Evolutionary conservation across 139 green algal genomes (phyloP).

Genomic region (Gonium pectorale): DNA sequence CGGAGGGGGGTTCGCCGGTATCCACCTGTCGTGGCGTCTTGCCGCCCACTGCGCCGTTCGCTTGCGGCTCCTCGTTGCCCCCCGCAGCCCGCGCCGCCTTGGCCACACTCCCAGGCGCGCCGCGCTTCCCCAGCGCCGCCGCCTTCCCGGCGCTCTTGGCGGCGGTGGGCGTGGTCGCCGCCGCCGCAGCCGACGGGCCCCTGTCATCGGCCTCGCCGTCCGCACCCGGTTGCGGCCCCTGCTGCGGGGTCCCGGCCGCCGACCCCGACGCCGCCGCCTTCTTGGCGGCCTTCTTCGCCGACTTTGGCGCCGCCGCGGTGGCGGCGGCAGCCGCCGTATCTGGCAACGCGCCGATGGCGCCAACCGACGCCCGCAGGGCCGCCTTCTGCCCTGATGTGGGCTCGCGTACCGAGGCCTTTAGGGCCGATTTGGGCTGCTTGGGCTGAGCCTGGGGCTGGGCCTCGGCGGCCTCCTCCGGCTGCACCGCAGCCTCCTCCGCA

Average conservation of each 20-base stretch:
- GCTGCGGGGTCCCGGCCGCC: no score
- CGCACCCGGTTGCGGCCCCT: neutral
- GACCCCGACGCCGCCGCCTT: no score
- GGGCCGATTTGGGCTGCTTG: no score
- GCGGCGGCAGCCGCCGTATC: neutral
- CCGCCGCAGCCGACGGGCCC: neutral
- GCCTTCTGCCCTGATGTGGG: slow-evolving; percentile 37
- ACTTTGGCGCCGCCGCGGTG: neutral
- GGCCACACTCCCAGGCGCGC: neutral
- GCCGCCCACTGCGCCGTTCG: neutral
- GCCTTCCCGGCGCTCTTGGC: neutral
- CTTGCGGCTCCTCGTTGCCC: neutral
- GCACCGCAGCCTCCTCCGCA: neutral
- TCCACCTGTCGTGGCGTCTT: neutral
- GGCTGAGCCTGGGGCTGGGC: neutral
- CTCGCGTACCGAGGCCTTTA: neutral
- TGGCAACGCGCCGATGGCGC: neutral
- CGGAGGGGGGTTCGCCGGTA: no score
- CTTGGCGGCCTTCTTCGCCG: neutral
- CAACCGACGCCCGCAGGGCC: slow-evolving; percentile 16
- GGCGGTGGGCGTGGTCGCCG: neutral
- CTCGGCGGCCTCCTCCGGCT: neutral
- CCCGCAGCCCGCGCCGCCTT: neutral
- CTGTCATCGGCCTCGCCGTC: neutral
- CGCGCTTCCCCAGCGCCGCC: slow-evolving; percentile 25